Base-by-base conservation (phyloP, 352 stramenopile genomes). In the Globisporangium polare region DNA sequence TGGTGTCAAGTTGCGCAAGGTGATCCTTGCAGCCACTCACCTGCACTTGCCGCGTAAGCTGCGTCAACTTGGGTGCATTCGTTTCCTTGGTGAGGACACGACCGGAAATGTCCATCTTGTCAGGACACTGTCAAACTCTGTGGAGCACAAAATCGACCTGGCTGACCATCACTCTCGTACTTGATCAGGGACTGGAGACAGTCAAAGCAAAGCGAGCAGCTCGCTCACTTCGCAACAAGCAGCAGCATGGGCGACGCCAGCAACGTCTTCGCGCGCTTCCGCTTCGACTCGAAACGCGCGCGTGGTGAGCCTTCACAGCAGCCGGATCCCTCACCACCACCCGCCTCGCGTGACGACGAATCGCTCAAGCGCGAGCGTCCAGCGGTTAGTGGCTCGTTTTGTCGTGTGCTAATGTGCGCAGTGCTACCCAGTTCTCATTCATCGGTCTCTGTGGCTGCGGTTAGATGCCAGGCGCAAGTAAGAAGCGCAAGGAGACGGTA, bases 251-350 rank as follows among this genome's bases (percentile, higher is more conserved):
- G 26, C 49, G 58, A 56, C 24, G 2, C 10, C 9, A 33, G 29
- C 29, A 72, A 56, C 41, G 72, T 86, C 55, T 91, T 91, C 47
- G 67, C 75, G 13, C 75, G 71, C 46, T 91, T 88, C 66, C 78
- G 80, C 42, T 88, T 88, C 56, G 63, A 79, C 18, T 55, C 60
- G 35, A 91, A 89, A 73, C 78, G 82, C 26, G 33, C 65, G 53
- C 69, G 58, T 49, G 74, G 68, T 18, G 51, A 53, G n/a, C 29
- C 29, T 33, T 33, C 8, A n/a, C 24, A 58, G 46, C 31, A n/a
- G 53, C 59, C 42, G 24, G 54, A 24, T 41, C 58, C 29, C 18
- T 12, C 26, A 18, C 7, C 31, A 5, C 15, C 50, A 37, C 56
- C 46, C 9, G 42, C 58, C 15, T 43, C 45, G 20, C 20, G 9